Conservation (phyloP, 2,329 filamentous ascomycete genomes). For the Trichoderma sp. region DNA sequence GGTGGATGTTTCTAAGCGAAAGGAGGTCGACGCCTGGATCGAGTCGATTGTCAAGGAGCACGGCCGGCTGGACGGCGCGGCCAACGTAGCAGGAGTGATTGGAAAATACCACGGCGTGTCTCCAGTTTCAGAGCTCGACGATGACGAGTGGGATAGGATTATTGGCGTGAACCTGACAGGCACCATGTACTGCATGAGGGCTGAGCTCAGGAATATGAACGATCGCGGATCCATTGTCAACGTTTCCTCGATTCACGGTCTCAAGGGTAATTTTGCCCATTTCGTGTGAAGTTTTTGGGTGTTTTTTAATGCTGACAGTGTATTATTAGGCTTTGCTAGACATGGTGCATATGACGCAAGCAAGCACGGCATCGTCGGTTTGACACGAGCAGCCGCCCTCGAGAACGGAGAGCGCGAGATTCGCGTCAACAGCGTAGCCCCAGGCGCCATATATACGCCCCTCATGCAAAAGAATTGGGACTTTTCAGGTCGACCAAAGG, state of each 20-base stretch:
- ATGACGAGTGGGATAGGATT: constrained; percentile 46
- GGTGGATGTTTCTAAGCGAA: constrained; percentile 46
- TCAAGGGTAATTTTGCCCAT: constrained; percentile 28
- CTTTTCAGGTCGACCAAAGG: constrained; percentile 29
- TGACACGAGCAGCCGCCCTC: constrained; percentile 33
- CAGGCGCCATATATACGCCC: constrained; percentile 48
- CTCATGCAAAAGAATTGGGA: constrained; percentile 46
- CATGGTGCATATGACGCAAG: constrained; percentile 35
- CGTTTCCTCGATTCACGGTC: constrained; percentile 50
- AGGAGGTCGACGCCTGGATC: constrained; percentile 51
- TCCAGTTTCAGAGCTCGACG: constrained; percentile 41
- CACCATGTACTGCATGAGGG: constrained; percentile 48
- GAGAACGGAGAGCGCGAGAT: constrained; percentile 41
- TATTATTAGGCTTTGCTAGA: constrained; percentile 29
- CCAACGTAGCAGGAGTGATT: constrained; percentile 52
- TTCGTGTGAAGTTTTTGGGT: too few species aligned
- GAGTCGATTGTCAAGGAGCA: constrained; percentile 41
- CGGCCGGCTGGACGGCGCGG: constrained; percentile 51
- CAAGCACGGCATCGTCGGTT: constrained; percentile 36
- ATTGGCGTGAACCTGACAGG: constrained; percentile 48
- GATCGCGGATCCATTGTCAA: constrained; percentile 58
- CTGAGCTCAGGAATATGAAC: constrained; percentile 42
- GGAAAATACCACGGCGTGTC: constrained; percentile 41
- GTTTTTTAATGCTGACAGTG: neutral
- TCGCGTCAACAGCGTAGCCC: constrained; percentile 44